Percentiles rank a stretch among this genome's conserved stretches.
phyloP scores from a whole-genome alignment of 345 rosid species.

The Pugionium dolabratum region DNA sequence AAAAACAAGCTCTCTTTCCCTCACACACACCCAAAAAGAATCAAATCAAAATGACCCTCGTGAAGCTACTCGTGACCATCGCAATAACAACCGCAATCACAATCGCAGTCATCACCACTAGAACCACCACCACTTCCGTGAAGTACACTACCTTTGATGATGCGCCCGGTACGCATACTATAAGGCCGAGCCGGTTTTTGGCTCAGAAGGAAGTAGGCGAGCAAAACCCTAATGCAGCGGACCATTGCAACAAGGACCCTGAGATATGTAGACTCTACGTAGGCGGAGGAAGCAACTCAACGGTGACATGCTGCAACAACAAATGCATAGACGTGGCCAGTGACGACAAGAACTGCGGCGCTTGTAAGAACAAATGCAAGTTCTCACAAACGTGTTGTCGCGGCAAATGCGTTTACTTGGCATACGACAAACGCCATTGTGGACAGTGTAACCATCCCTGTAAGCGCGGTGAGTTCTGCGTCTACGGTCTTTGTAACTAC shows the following conservation, averaged over 20 bases:
- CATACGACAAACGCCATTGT: constrained; percentile 66
- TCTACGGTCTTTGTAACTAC: constrained; percentile 69
- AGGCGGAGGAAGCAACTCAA: constrained; percentile 39
- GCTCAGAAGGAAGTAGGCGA: constrained; percentile 32
- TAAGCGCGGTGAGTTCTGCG: constrained; percentile 43
- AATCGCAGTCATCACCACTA: too few species aligned
- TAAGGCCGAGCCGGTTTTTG: constrained; percentile 57
- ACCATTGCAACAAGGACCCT: constrained; percentile 56
- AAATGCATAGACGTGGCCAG: constrained; percentile 55
- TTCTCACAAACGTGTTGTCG: constrained; percentile 61
- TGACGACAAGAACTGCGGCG: constrained; percentile 53
- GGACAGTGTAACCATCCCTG: constrained; percentile 66
- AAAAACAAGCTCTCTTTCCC: too few species aligned
- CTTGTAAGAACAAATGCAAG: constrained; percentile 65
- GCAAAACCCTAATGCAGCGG: constrained; percentile 54
- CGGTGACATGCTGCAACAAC: constrained; percentile 65
- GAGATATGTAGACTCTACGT: constrained; percentile 46
- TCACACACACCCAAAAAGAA: too few species aligned
- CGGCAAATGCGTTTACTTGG: constrained; percentile 55
- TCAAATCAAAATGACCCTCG: too few species aligned
- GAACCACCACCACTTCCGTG: too few species aligned
- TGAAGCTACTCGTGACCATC: too few species aligned
- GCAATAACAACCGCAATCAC: too few species aligned
- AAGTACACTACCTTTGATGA: too few species aligned
- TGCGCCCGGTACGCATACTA: neutral